phyloP scores from a whole-genome alignment of 225 moss, liverwort and hornwort species.

The Sphagnum tenellum region DNA sequence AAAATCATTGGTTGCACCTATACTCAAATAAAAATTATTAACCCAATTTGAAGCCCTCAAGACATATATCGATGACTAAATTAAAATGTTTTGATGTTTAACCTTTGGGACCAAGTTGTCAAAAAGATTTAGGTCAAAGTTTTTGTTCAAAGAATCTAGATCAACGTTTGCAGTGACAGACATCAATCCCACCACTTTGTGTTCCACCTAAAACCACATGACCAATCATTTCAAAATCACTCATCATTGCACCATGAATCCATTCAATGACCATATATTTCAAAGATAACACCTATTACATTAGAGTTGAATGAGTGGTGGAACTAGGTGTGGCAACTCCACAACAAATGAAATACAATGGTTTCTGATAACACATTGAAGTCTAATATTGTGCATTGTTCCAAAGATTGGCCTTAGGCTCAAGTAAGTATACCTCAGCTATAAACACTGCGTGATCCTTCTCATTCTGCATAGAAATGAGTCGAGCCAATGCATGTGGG shows the following conservation, averaged over 20 bases:
- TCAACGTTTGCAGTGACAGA: constrained; percentile 23
- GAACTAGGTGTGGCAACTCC: too few relatives aligned
- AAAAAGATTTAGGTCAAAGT: constrained; percentile 32
- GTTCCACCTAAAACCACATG: constrained; percentile 20
- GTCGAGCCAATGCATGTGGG: constrained; percentile 35
- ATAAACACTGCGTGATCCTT: constrained; percentile 26
- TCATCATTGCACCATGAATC: neutral
- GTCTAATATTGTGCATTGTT: too few relatives aligned
- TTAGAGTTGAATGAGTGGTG: too few relatives aligned
- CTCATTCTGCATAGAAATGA: constrained; percentile 38
- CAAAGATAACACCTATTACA: too few relatives aligned
- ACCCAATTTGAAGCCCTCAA: too few relatives aligned
- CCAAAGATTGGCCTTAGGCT: too few relatives aligned
- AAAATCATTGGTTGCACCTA: too few relatives aligned
- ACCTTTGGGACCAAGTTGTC: constrained; percentile 39
- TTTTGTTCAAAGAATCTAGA: constrained; percentile 29
- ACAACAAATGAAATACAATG: too few relatives aligned
- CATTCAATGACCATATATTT: too few relatives aligned
- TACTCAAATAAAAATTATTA: too few relatives aligned
- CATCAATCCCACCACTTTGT: constrained; percentile 29
- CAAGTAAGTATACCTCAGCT: constrained; percentile 20
- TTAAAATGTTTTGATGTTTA: neutral
- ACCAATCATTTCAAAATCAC: neutral
- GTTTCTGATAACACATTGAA: too few relatives aligned
- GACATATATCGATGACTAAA: too few relatives aligned